Evolutionary conservation across 352 stramenopile genomes (phyloP).

Genomic region (Plasmopara viticola): DNA sequence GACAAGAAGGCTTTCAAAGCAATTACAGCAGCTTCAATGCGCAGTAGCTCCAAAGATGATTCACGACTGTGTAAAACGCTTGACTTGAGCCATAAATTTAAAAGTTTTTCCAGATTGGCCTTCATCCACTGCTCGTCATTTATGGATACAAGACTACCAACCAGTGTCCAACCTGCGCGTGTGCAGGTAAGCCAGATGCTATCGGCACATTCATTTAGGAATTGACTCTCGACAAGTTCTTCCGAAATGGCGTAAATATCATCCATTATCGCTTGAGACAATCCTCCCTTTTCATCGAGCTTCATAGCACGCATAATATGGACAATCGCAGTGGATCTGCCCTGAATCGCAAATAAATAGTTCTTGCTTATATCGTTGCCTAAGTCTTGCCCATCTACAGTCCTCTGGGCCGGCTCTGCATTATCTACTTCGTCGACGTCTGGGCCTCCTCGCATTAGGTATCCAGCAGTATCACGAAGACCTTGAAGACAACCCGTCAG

Average conservation of each 20-base stretch:
- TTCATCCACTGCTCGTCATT: constrained; percentile 60
- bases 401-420: constrained; percentile 8
- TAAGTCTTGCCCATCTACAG: constrained; percentile 26
- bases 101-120: constrained; percentile 43
- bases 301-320: constrained; percentile 55
- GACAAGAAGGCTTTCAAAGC: constrained; percentile 57
- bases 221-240: constrained; percentile 74
- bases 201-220: constrained; percentile 62
- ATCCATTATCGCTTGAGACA: constrained; percentile 50
- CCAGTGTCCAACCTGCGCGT: constrained; percentile 72
- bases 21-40: constrained; percentile 75
- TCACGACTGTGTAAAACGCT: constrained; percentile 75
- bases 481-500: constrained; percentile 34
- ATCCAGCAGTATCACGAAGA: constrained; percentile 37
- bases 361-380: constrained; percentile 45
- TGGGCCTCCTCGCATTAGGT: constrained; percentile 31
- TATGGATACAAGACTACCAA: constrained; percentile 62
- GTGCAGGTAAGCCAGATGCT: constrained; percentile 86
- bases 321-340: constrained; percentile 53
- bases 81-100: constrained; percentile 70
- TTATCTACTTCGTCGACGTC: constrained; percentile 20
- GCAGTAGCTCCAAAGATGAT: constrained; percentile 71
- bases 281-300: constrained; percentile 32
- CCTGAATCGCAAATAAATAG: constrained; percentile 73
- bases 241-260: constrained; percentile 65